A percentile compares a stretch with the other conserved stretches of the same genome.
Evolutionary conservation across 202 grass and related monocot genomes (phyloP).

Genomic region (Dendrocalamus latiflorus): DNA sequence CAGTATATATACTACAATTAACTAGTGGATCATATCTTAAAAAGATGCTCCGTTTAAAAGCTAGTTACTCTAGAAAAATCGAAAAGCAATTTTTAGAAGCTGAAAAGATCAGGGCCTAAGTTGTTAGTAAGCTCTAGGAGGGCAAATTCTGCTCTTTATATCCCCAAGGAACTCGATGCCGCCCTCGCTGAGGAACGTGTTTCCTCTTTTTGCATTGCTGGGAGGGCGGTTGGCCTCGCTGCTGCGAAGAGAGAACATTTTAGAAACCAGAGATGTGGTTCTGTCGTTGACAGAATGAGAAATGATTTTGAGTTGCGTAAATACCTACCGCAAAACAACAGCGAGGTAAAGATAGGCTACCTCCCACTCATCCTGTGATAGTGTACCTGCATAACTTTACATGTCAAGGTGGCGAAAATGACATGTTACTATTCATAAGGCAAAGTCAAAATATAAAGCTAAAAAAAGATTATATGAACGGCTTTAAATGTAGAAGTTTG

Average conservation of each 20-base stretch:
- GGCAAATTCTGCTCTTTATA: no score
- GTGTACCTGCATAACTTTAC: slow-evolving; percentile 43
- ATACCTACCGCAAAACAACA: slow-evolving; percentile 90
- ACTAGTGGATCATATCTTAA: no score
- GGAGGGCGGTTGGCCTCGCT: slow-evolving; percentile 35
- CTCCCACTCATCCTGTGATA: slow-evolving; percentile 87
- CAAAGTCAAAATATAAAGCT: no score
- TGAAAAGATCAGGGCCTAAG: no score
- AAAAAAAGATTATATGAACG: no score
- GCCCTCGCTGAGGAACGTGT: slow-evolving; percentile 52
- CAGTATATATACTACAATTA: no score
- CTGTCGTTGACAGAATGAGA: background rate
- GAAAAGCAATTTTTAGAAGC: no score
- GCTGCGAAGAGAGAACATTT: slow-evolving; percentile 33
- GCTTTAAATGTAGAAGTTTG: background rate
- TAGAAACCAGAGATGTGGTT: background rate
- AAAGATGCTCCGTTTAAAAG: no score
- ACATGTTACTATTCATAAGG: no score
- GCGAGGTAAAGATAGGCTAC: slow-evolving; percentile 88
- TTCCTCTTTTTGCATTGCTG: slow-evolving; percentile 59
- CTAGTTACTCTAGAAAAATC: no score
- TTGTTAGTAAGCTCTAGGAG: no score
- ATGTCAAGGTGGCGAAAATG: slow-evolving; percentile 6
- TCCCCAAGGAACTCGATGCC: slow-evolving; percentile 58
- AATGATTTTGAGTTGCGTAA: background rate